Evolutionary conservation across 2,329 filamentous ascomycete genomes (phyloP).

Genomic region (Diaporthe destruens): DNA sequence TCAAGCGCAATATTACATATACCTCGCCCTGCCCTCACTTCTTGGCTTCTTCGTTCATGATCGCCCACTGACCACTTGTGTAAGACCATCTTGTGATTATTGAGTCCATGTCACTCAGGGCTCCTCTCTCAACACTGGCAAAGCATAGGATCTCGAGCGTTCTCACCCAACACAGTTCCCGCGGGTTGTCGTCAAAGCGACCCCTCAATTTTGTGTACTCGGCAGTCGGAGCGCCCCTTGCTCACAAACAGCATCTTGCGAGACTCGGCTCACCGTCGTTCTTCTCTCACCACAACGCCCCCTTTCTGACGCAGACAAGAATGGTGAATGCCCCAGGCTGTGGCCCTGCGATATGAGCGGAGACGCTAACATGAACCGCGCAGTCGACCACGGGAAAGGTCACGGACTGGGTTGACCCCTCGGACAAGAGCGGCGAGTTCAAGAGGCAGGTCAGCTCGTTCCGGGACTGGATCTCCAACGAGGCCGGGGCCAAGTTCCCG

Average conservation of each 20-base stretch:
- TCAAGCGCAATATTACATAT: not conserved
- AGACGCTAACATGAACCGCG: slow-evolving; percentile 3
- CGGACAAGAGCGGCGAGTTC: slow-evolving; percentile 89
- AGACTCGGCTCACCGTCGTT: not conserved
- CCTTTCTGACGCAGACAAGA: slow-evolving; percentile 31
- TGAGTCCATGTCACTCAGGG: slow-evolving; percentile 15
- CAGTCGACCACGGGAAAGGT: slow-evolving; percentile 61
- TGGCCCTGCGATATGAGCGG: not conserved
- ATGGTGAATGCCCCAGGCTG: slow-evolving; percentile 38
- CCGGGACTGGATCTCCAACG: slow-evolving; percentile 81
- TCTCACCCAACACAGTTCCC: not conserved
- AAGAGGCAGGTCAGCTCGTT: slow-evolving; percentile 89
- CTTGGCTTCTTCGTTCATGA: not conserved
- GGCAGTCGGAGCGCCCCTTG: not conserved
- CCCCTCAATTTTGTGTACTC: not conserved
- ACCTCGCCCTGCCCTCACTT: not conserved
- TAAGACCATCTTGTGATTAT: not conserved
- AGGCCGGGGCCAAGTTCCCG: slow-evolving; percentile 80
- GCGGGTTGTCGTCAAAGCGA: slow-evolving; percentile 4
- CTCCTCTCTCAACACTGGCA: not conserved
- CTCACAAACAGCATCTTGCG: not conserved
- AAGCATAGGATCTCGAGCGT: slow-evolving; percentile 3
- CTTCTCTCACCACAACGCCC: no score
- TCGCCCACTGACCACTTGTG: not conserved
- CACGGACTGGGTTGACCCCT: slow-evolving; percentile 85